Percentiles rank a stretch among this genome's conserved stretches.
Evolutionary conservation across 768 basidiomycete species (phyloP).

Genomic region (Boletus edulis): DNA sequence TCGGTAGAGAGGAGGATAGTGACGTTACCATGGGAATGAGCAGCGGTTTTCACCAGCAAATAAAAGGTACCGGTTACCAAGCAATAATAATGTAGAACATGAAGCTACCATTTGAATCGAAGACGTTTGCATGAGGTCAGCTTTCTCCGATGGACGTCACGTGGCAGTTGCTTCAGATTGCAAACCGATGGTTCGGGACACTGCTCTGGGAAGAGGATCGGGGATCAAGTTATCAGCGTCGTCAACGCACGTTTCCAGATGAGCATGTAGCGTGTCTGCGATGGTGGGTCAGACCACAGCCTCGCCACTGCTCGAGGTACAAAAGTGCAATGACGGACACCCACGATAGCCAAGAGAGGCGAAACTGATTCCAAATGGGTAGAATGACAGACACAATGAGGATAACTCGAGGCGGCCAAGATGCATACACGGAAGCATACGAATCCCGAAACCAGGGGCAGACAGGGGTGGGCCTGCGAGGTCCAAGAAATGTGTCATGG

Average conservation of each 20-base stretch:
- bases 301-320: neutral
- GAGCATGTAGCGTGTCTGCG: neutral
- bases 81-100: neutral
- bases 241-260: neutral
- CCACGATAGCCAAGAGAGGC: conserved; percentile 7
- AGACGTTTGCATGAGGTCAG: conserved; percentile 2
- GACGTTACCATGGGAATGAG: neutral
- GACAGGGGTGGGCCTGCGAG: neutral
- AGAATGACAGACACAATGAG: conserved; percentile 12
- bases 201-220: neutral
- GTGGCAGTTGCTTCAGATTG: conserved; percentile 3
- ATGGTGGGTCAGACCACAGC: no score
- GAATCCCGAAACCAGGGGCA: conserved; percentile 2
- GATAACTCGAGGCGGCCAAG: conserved; percentile 19
- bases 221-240: neutral
- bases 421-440: neutral
- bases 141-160: conserved; percentile 1
- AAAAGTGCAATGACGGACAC: neutral
- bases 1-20: conserved; percentile 1
- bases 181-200: conserved; percentile 4
- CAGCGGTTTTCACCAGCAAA: neutral
- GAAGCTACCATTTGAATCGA: neutral
- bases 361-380: conserved; percentile 5
- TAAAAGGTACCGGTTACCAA: neutral
- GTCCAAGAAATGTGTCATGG: neutral